Conservation (phyloP, 2,329 filamentous ascomycete species). For the Microdochium bolleyi region DNA sequence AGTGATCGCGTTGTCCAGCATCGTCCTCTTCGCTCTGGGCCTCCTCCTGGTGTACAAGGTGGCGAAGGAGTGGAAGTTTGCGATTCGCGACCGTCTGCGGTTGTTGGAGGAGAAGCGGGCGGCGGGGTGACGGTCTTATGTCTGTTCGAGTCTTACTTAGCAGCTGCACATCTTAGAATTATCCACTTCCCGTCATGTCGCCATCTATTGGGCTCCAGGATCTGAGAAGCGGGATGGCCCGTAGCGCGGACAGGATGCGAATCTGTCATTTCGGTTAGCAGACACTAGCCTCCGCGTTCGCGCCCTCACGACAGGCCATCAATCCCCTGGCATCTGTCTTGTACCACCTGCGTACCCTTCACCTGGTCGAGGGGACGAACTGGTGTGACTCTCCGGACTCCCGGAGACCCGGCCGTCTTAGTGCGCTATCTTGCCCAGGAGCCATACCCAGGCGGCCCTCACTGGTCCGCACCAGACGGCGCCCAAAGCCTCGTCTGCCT, state of each 20-base stretch:
- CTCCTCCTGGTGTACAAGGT: slow-evolving; percentile 7
- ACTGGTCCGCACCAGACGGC: no score
- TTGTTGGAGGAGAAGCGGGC: slow-evolving; percentile 2
- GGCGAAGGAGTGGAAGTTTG: slow-evolving; percentile 9
- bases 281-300: background rate
- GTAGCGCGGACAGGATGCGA: background rate
- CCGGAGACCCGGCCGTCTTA: background rate
- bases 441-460: background rate
- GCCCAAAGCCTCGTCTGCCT: background rate
- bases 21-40: slow-evolving; percentile 1
- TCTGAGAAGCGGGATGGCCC: background rate
- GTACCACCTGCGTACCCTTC: background rate
- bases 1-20: slow-evolving; percentile 2
- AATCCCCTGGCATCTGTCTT: background rate
- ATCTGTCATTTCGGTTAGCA: background rate
- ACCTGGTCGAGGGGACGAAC: background rate
- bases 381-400: background rate
- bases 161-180: background rate
- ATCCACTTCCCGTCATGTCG: background rate
- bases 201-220: background rate
- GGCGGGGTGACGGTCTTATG: background rate
- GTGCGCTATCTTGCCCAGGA: background rate
- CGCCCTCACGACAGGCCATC: background rate
- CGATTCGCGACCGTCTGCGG: slow-evolving; percentile 7
- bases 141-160: background rate